Conservation (phyloP, 139 green algal genomes). For the Chlorella sp. region DNA sequence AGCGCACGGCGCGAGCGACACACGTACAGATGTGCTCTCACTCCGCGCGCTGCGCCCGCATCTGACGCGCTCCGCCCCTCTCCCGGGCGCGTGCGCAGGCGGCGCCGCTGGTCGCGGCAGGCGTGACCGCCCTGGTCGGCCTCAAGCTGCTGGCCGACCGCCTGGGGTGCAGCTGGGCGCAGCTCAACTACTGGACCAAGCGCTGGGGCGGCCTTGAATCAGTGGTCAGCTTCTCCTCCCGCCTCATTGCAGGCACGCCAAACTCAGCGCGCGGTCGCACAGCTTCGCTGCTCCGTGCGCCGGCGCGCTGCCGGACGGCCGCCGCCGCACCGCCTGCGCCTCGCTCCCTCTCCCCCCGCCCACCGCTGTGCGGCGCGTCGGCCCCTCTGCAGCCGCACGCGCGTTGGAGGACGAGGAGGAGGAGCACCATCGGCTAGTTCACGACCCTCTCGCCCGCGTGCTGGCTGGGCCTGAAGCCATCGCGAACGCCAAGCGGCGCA, state of each 20-base stretch:
- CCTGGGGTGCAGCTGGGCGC: neutral
- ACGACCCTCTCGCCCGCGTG: slow-evolving; percentile 24
- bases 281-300: too few species aligned
- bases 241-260: slow-evolving; percentile 26
- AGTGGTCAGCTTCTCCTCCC: slow-evolving; percentile 27
- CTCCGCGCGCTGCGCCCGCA: neutral
- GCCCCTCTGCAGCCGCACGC: slow-evolving; percentile 20
- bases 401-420: slow-evolving; percentile 34
- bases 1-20: neutral
- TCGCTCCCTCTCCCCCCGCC: neutral
- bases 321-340: neutral
- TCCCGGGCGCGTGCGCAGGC: neutral
- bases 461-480: slow-evolving; percentile 24
- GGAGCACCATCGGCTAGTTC: slow-evolving; percentile 16
- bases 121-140: neutral
- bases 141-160: neutral
- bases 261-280: neutral
- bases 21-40: neutral
- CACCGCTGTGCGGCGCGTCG: neutral
- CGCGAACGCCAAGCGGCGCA: neutral
- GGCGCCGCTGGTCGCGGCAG: neutral
- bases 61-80: neutral
- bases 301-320: too few species aligned
- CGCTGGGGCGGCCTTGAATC: slow-evolving; percentile 16
- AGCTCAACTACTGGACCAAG: neutral